These are phyloP conservation scores for Boletus eberwhitei DNA, from an alignment of 768 basidiomycete genomes.

Conservation along the genomic window DNA sequence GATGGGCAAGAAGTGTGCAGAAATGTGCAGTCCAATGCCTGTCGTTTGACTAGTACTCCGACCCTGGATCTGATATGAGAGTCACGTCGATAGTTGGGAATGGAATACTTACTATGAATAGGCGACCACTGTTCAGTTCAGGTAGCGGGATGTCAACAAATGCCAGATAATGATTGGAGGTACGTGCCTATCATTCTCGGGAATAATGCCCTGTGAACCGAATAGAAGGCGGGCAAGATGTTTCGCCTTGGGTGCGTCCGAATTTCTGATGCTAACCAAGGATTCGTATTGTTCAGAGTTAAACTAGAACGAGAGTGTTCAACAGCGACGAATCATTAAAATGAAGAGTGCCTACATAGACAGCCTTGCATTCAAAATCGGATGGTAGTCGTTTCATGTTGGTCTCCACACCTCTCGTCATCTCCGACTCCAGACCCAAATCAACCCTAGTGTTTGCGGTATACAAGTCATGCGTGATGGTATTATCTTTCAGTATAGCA, in stretches of 20 bases:
- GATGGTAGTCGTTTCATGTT: slow-evolving; percentile 7
- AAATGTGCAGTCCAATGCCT: slow-evolving; percentile 42
- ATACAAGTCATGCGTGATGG: slow-evolving; percentile 7
- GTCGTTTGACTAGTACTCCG: no score
- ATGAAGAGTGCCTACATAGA: slow-evolving; percentile 3
- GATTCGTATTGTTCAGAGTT: neutral
- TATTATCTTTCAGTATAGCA: neutral
- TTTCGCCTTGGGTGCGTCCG: neutral
- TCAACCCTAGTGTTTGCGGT: slow-evolving; percentile 3
- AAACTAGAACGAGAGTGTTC: slow-evolving; percentile 1
- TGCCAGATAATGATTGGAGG: neutral
- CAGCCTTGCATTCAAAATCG: slow-evolving; percentile 2
- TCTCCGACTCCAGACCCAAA: neutral
- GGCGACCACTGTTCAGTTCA: slow-evolving; percentile 5
- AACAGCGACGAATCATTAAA: neutral
- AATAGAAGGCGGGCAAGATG: neutral
- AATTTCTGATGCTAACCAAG: neutral
- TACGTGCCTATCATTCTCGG: neutral
- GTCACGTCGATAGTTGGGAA: no score
- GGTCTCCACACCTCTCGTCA: slow-evolving; percentile 1
- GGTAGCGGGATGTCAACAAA: neutral
- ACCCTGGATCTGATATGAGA: no score
- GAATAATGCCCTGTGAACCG: neutral
- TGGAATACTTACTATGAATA: neutral
- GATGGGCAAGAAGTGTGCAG: slow-evolving; percentile 88